phyloP scores from a whole-genome alignment of 164 flowering plant species.

The Berberis thunbergii region DNA sequence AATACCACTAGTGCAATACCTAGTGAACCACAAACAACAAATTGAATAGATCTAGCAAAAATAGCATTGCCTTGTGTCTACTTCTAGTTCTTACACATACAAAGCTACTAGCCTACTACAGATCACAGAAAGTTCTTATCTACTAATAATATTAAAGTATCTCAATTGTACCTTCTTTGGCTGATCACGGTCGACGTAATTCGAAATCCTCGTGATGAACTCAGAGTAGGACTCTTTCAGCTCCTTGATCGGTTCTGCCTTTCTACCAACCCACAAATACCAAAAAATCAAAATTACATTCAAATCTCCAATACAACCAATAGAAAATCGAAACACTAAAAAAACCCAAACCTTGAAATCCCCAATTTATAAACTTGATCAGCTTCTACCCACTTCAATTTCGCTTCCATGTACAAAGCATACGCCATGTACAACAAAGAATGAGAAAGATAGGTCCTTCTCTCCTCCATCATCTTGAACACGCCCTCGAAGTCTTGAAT shows the following conservation, averaged over 20 bases:
- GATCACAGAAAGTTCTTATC: too few relatives aligned
- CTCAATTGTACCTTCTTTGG: slow-evolving; percentile 29
- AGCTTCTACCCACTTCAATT: slow-evolving; percentile 61
- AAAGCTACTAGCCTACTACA: neutral
- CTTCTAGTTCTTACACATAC: neutral
- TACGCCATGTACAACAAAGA: slow-evolving; percentile 57
- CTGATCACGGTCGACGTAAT: slow-evolving; percentile 31
- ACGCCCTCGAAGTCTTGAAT: slow-evolving; percentile 44
- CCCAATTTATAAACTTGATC: slow-evolving; percentile 48
- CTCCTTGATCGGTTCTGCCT: slow-evolving; percentile 59
- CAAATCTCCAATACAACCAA: neutral
- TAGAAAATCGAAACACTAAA: neutral
- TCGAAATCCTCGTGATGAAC: slow-evolving; percentile 47
- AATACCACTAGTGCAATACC: too few relatives aligned
- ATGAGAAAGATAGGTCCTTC: slow-evolving; percentile 32
- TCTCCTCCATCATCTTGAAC: slow-evolving; percentile 44
- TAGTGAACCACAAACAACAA: too few relatives aligned
- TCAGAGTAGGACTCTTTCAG: slow-evolving; percentile 47
- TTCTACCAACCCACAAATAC: slow-evolving; percentile 31
- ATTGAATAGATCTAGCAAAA: too few relatives aligned
- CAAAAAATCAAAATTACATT: neutral
- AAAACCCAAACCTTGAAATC: slow-evolving; percentile 48
- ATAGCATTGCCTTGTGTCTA: too few relatives aligned
- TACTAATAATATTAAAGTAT: neutral
- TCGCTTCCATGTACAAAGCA: slow-evolving; percentile 61